These are phyloP conservation scores for Chromosphaera perkinsii DNA, from an alignment of 208 protist species.

Conservation along the genomic window DNA sequence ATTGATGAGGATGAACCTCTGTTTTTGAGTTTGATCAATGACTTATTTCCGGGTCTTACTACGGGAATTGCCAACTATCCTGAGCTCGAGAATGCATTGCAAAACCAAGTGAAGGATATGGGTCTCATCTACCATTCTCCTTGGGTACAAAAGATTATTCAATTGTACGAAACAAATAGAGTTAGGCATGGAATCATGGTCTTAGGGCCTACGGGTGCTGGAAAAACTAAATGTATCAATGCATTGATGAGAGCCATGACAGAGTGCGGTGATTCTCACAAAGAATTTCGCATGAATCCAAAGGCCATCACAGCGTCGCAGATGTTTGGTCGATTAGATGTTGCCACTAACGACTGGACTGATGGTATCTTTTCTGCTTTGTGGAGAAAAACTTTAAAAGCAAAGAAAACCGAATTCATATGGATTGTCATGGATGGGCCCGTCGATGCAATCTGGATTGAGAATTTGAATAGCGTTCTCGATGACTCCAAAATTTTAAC, in stretches of 20 bases:
- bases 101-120: constrained; percentile 47
- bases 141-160: constrained; percentile 94
- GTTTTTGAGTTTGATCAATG: constrained; percentile 82
- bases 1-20: constrained; percentile 87
- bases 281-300: constrained; percentile 95
- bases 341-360: constrained; percentile 96
- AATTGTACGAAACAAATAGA: constrained; percentile 91
- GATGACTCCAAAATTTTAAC: constrained; percentile 98
- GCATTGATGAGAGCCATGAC: too few relatives aligned
- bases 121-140: constrained; percentile 32
- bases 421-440: constrained; percentile 97
- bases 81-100: constrained; percentile 50
- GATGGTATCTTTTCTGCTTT: constrained; percentile 97
- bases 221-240: too few relatives aligned
- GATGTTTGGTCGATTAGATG: constrained; percentile 94
- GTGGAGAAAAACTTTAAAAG: constrained; percentile 79
- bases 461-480: constrained; percentile 97
- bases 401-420: constrained; percentile 71
- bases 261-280: too few relatives aligned
- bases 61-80: constrained; percentile 52
- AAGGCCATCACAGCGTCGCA: constrained; percentile 95
- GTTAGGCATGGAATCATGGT: constrained; percentile 98
- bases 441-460: constrained; percentile 97
- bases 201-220: constrained; percentile 92
- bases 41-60: constrained; percentile 88